Conservation (phyloP, 1,139 yeast genomes). For the Pichia sp. region DNA sequence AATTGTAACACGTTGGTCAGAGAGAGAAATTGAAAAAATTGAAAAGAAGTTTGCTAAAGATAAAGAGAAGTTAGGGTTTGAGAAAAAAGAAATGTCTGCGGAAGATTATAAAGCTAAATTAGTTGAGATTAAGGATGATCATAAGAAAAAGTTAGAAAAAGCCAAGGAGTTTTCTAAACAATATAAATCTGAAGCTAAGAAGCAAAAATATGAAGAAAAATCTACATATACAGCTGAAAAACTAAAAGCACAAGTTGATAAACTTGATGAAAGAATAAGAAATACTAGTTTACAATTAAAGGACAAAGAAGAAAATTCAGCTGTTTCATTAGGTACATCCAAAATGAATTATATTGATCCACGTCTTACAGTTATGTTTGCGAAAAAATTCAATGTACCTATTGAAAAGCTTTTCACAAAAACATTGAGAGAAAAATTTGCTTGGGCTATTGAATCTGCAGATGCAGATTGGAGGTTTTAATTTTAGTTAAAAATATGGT, state of each 20-base stretch:
- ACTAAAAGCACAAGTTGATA: conserved; percentile 64
- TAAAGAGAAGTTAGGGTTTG: conserved; percentile 32
- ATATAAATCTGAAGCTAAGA: conserved; percentile 53
- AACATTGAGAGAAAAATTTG: conserved; percentile 85
- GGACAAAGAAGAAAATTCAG: conserved; percentile 91
- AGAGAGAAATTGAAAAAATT: conserved; percentile 73
- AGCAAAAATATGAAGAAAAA: conserved; percentile 56
- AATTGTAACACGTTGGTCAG: conserved; percentile 49
- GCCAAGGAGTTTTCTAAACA: conserved; percentile 51
- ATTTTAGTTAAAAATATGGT: no score
- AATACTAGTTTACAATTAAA: conserved; percentile 69
- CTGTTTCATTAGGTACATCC: conserved; percentile 89
- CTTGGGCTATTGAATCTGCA: conserved; percentile 92
- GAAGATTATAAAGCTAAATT: conserved; percentile 48
- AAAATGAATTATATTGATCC: conserved; percentile 96
- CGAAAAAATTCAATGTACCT: conserved; percentile 82
- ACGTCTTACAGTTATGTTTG: conserved; percentile 80
- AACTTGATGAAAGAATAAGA: conserved; percentile 63
- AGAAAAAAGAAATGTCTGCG: conserved; percentile 49
- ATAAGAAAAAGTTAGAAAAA: conserved; percentile 41
- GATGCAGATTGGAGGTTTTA: conserved; percentile 85
- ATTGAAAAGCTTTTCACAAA: conserved; percentile 88
- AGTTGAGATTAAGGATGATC: conserved; percentile 45
- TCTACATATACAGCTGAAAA: conserved; percentile 60
- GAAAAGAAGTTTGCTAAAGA: conserved; percentile 37